Conservation (phyloP, 1,284 basidiomycete species). For the Trichosporon coremiiforme region DNA sequence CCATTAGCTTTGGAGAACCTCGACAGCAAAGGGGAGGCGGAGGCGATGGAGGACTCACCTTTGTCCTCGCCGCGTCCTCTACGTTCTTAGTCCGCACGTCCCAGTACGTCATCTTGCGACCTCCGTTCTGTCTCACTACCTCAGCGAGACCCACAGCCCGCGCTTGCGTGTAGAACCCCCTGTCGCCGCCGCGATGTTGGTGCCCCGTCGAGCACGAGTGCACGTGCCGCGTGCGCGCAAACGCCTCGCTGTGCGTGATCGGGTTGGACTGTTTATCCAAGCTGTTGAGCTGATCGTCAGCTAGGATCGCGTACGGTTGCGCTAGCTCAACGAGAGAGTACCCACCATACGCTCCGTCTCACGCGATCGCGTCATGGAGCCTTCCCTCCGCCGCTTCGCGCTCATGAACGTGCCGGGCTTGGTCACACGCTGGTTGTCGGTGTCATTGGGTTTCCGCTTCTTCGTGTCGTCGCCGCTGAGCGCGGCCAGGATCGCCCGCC, state of each 20-base stretch:
- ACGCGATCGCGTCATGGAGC: neutral
- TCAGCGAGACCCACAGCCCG: constrained; percentile 14
- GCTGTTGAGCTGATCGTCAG: constrained; percentile 40
- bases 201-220: constrained; percentile 53
- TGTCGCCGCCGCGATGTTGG: constrained; percentile 48
- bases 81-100: constrained; percentile 49
- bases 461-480: neutral
- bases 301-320: neutral
- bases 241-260: constrained; percentile 51
- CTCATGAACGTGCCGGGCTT: neutral
- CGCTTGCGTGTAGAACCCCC: constrained; percentile 35
- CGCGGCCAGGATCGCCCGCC: neutral
- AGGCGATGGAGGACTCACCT: constrained; percentile 32
- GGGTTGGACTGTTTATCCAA: constrained; percentile 43
- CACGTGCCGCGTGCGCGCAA: constrained; percentile 48
- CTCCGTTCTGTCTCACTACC: constrained; percentile 2
- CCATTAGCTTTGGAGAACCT: neutral
- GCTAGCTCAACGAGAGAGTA: neutral
- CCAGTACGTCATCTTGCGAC: constrained; percentile 48
- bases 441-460: neutral
- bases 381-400: neutral
- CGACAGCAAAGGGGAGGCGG: neutral
- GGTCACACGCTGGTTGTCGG: neutral
- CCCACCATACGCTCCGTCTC: constrained; percentile 15
- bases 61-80: constrained; percentile 42